Percentiles rank a stretch among this genome's conserved stretches.
Conservation (phyloP, 73 alveolate species). For the Paraurostyla sp. region DNA sequence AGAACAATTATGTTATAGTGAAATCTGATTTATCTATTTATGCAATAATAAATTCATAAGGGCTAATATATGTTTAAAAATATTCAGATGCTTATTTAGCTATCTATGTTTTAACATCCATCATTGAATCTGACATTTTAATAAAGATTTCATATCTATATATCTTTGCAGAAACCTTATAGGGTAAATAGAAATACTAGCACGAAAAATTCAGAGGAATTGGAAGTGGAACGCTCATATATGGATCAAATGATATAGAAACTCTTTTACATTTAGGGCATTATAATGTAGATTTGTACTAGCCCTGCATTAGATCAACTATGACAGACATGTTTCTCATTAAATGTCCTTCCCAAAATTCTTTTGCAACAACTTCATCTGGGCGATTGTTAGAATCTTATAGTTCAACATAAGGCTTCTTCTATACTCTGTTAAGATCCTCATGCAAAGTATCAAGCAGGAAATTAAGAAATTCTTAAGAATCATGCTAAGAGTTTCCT, state of each 20-base stretch:
- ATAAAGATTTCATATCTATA: slow-evolving; percentile 1
- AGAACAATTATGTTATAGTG: slow-evolving; percentile 12
- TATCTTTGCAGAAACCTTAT: background rate
- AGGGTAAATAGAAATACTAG: slow-evolving; percentile 48
- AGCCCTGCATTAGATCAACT: slow-evolving; percentile 96
- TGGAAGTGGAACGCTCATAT: slow-evolving; percentile 91
- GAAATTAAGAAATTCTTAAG: slow-evolving; percentile 94
- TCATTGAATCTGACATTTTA: slow-evolving; percentile 38
- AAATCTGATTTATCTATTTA: slow-evolving; percentile 43
- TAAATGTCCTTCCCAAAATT: slow-evolving; percentile 91
- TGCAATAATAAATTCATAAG: slow-evolving; percentile 58
- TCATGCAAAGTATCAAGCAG: slow-evolving; percentile 98
- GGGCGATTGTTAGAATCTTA: slow-evolving; percentile 79
- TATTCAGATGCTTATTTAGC: slow-evolving; percentile 62
- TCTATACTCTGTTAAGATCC: slow-evolving; percentile 93
- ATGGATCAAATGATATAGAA: slow-evolving; percentile 97
- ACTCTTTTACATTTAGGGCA: slow-evolving; percentile 93
- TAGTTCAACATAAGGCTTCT: slow-evolving; percentile 90
- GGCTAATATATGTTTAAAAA: slow-evolving; percentile 25
- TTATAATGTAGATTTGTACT: slow-evolving; percentile 90
- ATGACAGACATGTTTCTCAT: slow-evolving; percentile 94
- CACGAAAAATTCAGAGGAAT: slow-evolving; percentile 81
- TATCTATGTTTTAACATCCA: slow-evolving; percentile 40
- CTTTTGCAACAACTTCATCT: slow-evolving; percentile 91
- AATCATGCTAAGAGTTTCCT: slow-evolving; percentile 94